phyloP scores from a whole-genome alignment of 257 asterid genomes.

The Fraxinus pennsylvanica region DNA sequence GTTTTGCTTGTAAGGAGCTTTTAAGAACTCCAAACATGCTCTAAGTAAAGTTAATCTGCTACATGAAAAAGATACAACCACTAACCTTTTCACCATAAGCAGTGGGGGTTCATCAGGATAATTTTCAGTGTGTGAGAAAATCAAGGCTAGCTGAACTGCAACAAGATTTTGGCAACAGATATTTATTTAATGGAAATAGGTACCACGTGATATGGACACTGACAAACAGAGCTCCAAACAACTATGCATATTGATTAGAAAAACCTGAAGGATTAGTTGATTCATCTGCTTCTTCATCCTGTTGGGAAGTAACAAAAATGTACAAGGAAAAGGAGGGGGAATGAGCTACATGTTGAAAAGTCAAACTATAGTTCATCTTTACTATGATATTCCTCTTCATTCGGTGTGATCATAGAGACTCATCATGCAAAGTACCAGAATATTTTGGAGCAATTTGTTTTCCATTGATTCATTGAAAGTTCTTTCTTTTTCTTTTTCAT shows the following conservation, averaged over 20 bases:
- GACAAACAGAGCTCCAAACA: slow-evolving; percentile 28
- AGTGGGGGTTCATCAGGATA: slow-evolving; percentile 98
- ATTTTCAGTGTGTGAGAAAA: slow-evolving; percentile 86
- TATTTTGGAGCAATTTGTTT: background rate
- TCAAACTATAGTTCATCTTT: slow-evolving; percentile 13
- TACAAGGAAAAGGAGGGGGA: background rate
- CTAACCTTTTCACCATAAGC: slow-evolving; percentile 63
- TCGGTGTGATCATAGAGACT: background rate
- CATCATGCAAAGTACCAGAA: background rate
- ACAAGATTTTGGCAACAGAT: slow-evolving; percentile 22
- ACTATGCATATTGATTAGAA: slow-evolving; percentile 14
- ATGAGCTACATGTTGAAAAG: slow-evolving; percentile 16
- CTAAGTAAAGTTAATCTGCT: background rate
- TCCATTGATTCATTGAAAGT: background rate
- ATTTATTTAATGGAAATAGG: slow-evolving; percentile 24
- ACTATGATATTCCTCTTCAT: slow-evolving; percentile 8
- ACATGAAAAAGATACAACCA: slow-evolving; percentile 10
- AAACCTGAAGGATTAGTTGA: slow-evolving; percentile 61
- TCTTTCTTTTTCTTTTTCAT: background rate
- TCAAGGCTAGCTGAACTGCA: slow-evolving; percentile 74
- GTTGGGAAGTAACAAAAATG: slow-evolving; percentile 24
- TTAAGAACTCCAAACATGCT: background rate
- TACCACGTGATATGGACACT: slow-evolving; percentile 18
- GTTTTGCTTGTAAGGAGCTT: background rate
- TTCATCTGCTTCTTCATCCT: slow-evolving; percentile 84